phyloP scores from a whole-genome alignment of 331 rosid genomes.

The Pyrus hybrid region DNA sequence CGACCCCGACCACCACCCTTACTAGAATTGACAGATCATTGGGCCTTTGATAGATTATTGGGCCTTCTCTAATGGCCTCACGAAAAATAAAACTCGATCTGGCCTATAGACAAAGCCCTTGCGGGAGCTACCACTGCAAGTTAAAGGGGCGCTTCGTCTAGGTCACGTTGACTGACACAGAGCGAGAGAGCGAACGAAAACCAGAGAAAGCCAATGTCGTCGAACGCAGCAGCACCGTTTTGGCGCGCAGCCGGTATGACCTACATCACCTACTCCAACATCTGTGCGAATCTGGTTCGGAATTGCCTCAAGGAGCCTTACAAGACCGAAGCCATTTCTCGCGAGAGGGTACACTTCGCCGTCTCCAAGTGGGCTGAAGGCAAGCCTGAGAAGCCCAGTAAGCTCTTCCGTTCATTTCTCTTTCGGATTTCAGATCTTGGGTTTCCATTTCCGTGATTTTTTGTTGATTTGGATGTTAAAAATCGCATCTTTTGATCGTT shows the following conservation, averaged over 20 bases:
- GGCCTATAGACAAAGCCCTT: neutral
- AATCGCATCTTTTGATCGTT: neutral
- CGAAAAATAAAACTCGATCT: neutral
- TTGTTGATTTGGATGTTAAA: neutral
- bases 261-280: slow-evolving; percentile 77
- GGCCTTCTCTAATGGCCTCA: neutral
- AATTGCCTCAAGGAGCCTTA: slow-evolving; percentile 84
- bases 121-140: neutral
- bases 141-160: neutral
- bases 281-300: slow-evolving; percentile 79
- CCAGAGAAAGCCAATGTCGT: slow-evolving; percentile 27
- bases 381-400: slow-evolving; percentile 61
- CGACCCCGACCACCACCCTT: too few species aligned
- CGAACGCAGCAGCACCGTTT: slow-evolving; percentile 71
- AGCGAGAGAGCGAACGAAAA: neutral
- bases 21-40: neutral
- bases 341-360: slow-evolving; percentile 88
- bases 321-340: slow-evolving; percentile 57
- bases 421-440: slow-evolving; percentile 5
- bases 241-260: slow-evolving; percentile 98
- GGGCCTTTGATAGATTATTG: too few species aligned
- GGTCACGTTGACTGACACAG: neutral
- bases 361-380: slow-evolving; percentile 73
- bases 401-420: neutral
- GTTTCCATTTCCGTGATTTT: neutral